phyloP scores from a whole-genome alignment of 352 stramenopile genomes.

The Phytopythium litorale region DNA sequence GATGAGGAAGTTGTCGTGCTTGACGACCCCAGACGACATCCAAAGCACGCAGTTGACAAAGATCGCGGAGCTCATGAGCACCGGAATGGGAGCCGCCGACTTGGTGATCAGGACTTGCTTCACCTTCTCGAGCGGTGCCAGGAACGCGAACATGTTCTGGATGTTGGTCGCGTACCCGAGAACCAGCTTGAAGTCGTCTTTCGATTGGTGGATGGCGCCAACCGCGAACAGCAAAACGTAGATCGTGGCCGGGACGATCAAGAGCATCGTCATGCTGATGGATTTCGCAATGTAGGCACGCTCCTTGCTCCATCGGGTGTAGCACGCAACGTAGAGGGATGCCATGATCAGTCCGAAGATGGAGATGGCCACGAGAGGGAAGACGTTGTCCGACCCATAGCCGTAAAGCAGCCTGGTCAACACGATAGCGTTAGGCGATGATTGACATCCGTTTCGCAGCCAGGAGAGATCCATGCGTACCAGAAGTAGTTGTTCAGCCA shows the following conservation, averaged over 20 bases:
- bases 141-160: conserved; percentile 1
- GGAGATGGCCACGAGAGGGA: conserved; percentile 1
- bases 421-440: not conserved
- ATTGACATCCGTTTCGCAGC: not conserved
- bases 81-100: not conserved
- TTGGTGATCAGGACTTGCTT: conserved; percentile 9
- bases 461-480: not conserved
- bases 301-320: not conserved
- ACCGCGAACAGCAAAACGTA: not conserved
- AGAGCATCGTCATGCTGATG: not conserved
- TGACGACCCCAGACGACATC: not conserved
- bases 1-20: conserved; percentile 5
- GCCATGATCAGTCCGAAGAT: not conserved
- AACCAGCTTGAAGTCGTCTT: not conserved
- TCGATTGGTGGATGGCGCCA: not conserved
- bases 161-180: conserved; percentile 4
- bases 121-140: conserved; percentile 13
- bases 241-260: not conserved
- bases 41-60: conserved; percentile 7
- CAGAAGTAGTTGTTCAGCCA: conserved; percentile 40
- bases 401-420: not conserved
- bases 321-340: not conserved
- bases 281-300: not conserved
- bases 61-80: conserved; percentile 4
- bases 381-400: not conserved